Evolutionary conservation across 257 asterid species (phyloP).

Genomic region (Voacanga thouarsii): DNA sequence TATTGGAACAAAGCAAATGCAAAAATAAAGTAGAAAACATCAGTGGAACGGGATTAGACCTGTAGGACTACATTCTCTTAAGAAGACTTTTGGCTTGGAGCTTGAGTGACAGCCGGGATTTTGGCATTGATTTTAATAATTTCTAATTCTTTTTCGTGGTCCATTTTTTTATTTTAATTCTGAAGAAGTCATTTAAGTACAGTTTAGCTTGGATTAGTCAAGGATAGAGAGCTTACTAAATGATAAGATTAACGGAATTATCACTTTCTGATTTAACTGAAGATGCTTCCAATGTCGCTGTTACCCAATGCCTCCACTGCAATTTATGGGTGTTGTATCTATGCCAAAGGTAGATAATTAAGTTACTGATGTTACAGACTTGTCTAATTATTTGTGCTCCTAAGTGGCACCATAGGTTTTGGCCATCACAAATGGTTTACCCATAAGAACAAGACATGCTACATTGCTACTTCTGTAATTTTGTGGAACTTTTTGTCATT

Average conservation of each 20-base stretch:
- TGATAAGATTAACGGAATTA: no score
- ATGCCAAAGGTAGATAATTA: background rate
- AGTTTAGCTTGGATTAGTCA: background rate
- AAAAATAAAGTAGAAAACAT: background rate
- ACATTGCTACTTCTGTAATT: background rate
- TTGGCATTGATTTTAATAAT: background rate
- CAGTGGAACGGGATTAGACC: background rate
- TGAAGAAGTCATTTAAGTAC: no score
- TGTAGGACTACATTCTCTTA: background rate
- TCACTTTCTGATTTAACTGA: background rate
- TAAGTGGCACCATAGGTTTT: background rate
- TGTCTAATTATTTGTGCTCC: background rate
- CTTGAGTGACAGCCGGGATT: background rate
- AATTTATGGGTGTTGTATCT: background rate
- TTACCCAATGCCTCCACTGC: background rate
- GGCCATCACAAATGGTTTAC: background rate
- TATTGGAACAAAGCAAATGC: background rate
- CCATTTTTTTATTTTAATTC: background rate
- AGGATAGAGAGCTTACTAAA: background rate
- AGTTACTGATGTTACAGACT: background rate
- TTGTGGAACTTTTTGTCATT: slow-evolving; percentile 3
- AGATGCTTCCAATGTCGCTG: background rate
- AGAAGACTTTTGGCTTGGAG: background rate
- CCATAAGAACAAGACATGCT: background rate
- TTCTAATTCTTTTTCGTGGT: background rate